Base-by-base conservation (phyloP, 306 rosid species). In the Elaeagnus macrophylla region DNA sequence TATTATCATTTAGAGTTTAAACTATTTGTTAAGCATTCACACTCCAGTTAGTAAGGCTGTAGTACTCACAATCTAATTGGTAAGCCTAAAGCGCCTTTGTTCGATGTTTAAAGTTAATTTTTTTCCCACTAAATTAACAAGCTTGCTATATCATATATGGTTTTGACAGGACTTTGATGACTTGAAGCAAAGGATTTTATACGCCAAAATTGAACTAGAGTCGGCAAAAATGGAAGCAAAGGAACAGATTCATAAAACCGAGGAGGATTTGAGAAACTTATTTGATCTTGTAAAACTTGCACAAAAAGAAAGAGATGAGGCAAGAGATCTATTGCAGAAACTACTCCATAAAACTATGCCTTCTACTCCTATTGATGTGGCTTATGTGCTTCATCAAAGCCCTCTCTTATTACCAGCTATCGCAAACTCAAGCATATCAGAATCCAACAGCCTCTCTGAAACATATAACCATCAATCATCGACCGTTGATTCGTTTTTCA, bases 301-400 rank as follows among this genome's bases (percentile, higher is more conserved):
- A 6, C 51, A 39, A 52, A 52, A 75, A 56, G 95, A 90, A 56
- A 71, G 86, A 67, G 90, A 81, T 7, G 86, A 86, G 59, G 88
- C 90, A 1, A 78, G 61, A 56, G 52, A 64, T 25, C 78, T 79
- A 64, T 66, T 90, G 9, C 74, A 71, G 10, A 81, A 66, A 14
- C 53, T 75, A 7, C 9, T 62, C 52, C 73, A 56, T 62, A 72
- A 64, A 14, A 35, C 73, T 6, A 14, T 48, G n/a, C 51, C 77
- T 10, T 48, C 71, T 4, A 55, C 39, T 51, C 62, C 78, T 39
- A 46, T 25, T 36, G 69, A 68, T 13, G 57, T 10, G 68, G 67
- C 18, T 53, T 48, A 46, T 37, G 6, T 18, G 42, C 75, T 62
- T 0, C 63, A 53, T 1, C 77, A 83, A 51, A 73, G 44, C 56